These are phyloP conservation scores for Xanthoparmelia taractica DNA, from an alignment of 495 filamentous ascomycete genomes.

Conservation along the genomic window DNA sequence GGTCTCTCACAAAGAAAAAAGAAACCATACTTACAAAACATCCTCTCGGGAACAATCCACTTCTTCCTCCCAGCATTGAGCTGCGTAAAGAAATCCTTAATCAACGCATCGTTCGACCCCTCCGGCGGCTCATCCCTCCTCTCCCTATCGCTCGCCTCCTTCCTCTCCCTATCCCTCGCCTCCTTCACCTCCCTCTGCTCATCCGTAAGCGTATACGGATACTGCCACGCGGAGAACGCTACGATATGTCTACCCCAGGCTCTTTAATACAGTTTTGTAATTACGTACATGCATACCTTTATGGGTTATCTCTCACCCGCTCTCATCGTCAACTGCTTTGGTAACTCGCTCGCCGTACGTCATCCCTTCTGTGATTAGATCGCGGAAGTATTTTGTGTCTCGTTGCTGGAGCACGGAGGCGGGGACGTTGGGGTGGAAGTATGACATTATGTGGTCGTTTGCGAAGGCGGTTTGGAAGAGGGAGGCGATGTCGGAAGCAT, in stretches of 20 bases:
- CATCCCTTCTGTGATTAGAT: conserved; percentile 1
- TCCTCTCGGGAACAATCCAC: conserved; percentile 16
- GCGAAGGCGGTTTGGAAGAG: conserved; percentile 20
- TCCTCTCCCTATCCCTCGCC: conserved; percentile 12
- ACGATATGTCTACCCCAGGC: conserved; percentile 17
- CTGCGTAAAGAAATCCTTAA: conserved; percentile 19
- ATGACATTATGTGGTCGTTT: conserved; percentile 17
- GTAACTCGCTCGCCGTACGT: conserved; percentile 13
- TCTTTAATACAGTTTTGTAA: no score
- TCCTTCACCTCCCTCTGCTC: conserved; percentile 15
- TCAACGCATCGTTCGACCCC: conserved; percentile 16
- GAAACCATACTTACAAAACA: conserved; percentile 23
- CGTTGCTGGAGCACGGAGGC: conserved; percentile 2
- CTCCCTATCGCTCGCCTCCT: neutral
- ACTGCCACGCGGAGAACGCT: conserved; percentile 22
- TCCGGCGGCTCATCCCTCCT: neutral
- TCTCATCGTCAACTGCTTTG: conserved; percentile 19
- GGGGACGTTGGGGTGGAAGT: conserved; percentile 14
- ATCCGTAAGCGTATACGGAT: conserved; percentile 16
- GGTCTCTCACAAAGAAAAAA: no score
- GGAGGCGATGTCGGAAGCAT: conserved; percentile 14
- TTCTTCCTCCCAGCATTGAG: conserved; percentile 9
- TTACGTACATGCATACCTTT: neutral
- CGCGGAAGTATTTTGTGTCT: conserved; percentile 12
- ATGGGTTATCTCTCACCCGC: conserved; percentile 11